Percentiles rank a stretch among this genome's conserved stretches.
These are phyloP conservation scores for Neurospora tetrasperma DNA, from an alignment of 495 filamentous ascomycete species.

Conservation along the genomic window DNA sequence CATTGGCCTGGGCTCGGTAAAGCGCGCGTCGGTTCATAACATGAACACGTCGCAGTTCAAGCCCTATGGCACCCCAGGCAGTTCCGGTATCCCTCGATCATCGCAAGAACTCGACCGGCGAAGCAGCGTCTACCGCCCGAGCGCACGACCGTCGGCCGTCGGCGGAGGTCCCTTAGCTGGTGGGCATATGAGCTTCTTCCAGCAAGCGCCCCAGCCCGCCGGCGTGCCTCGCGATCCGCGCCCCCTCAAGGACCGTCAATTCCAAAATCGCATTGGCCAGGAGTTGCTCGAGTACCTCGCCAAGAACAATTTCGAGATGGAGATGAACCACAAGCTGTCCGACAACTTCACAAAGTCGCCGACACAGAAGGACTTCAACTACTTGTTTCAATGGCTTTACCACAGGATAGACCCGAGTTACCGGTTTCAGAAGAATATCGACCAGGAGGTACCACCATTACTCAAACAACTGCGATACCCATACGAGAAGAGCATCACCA, in stretches of 20 bases:
- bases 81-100: constrained; percentile 20
- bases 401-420: constrained; percentile 88
- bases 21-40: constrained; percentile 68
- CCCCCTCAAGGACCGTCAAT: constrained; percentile 71
- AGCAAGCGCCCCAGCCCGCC: constrained; percentile 65
- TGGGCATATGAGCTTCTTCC: constrained; percentile 84
- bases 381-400: constrained; percentile 96
- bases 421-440: constrained; percentile 81
- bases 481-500: constrained; percentile 86
- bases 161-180: constrained; percentile 35
- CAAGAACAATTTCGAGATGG: constrained; percentile 88
- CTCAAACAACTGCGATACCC: constrained; percentile 91
- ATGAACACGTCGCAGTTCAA: constrained; percentile 55
- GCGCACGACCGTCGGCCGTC: constrained; percentile 43
- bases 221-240: constrained; percentile 81
- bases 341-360: constrained; percentile 82
- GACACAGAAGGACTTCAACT: constrained; percentile 97
- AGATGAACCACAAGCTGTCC: constrained; percentile 84
- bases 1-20: constrained; percentile 71
- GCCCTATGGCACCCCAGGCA: constrained; percentile 34
- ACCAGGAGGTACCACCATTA: constrained; percentile 83
- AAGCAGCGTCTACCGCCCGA: constrained; percentile 69
- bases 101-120: constrained; percentile 51
- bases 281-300: constrained; percentile 87
- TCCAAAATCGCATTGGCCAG: constrained; percentile 69